Percentiles rank a stretch among this genome's conserved stretches.
Evolutionary conservation across 495 filamentous ascomycete genomes (phyloP).

Genomic region (Annulohypoxylon maeteangense): DNA sequence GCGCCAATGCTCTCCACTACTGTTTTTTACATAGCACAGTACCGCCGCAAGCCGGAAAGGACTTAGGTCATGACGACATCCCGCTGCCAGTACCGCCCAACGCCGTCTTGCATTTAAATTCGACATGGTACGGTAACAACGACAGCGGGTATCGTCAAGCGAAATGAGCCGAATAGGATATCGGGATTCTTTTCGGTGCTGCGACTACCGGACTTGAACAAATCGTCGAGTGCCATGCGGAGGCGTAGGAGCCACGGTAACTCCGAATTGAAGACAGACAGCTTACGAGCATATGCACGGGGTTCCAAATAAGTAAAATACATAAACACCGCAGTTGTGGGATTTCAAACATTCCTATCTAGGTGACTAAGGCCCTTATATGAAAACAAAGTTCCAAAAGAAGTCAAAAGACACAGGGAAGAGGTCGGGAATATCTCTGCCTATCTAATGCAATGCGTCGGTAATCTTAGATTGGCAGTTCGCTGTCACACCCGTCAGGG

Average conservation of each 20-base stretch:
- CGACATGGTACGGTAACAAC: slow-evolving; percentile 8
- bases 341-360: too few relatives aligned
- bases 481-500: slow-evolving; percentile 18
- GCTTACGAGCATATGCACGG: not conserved
- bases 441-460: slow-evolving; percentile 13
- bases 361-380: not conserved
- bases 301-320: slow-evolving; percentile 8
- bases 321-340: slow-evolving; percentile 6
- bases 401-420: not conserved
- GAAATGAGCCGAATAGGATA: slow-evolving; percentile 12
- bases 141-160: slow-evolving; percentile 13
- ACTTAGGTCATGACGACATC: slow-evolving; percentile 23
- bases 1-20: not conserved
- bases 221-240: slow-evolving; percentile 3
- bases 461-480: slow-evolving; percentile 39
- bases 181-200: slow-evolving; percentile 13
- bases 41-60: slow-evolving; percentile 1
- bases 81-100: slow-evolving; percentile 6
- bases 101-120: slow-evolving; percentile 8
- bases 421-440: slow-evolving; percentile 5
- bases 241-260: slow-evolving; percentile 18
- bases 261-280: not conserved
- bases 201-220: slow-evolving; percentile 20
- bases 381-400: slow-evolving; percentile 5
- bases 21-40: not conserved